These are phyloP conservation scores for Epichloe sibirici DNA, from an alignment of 2,329 filamentous ascomycete species.

Conservation along the genomic window DNA sequence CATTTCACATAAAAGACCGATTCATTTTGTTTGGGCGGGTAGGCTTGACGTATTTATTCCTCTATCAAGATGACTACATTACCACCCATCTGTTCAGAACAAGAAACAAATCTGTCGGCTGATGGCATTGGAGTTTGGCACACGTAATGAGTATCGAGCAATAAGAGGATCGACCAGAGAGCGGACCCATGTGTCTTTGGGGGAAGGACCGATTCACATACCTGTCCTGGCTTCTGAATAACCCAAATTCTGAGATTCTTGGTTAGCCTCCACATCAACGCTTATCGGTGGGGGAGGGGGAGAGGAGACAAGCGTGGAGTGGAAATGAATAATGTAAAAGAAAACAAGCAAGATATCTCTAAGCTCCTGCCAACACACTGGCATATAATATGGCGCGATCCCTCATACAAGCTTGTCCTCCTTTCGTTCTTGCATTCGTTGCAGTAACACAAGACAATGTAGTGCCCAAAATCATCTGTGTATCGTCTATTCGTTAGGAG, in stretches of 20 bases:
- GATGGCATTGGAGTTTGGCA: neutral
- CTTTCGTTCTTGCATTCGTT: neutral
- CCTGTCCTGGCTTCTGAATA: neutral
- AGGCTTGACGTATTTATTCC: too few relatives aligned
- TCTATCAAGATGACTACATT: too few relatives aligned
- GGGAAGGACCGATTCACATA: neutral
- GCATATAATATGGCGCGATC: too few relatives aligned
- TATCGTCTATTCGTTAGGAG: neutral
- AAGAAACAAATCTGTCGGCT: too few relatives aligned
- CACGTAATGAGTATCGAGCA: neutral
- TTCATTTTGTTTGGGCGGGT: too few relatives aligned
- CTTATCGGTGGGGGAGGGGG: neutral
- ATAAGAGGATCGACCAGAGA: neutral
- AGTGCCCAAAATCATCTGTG: neutral
- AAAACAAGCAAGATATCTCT: neutral
- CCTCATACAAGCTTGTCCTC: neutral
- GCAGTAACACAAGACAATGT: neutral
- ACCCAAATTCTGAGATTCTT: conserved; percentile 3
- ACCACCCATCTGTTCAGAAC: too few relatives aligned
- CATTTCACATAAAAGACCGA: too few relatives aligned
- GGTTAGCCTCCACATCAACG: conserved; percentile 3
- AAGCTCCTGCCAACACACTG: neutral
- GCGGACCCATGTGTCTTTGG: neutral
- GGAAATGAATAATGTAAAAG: neutral
- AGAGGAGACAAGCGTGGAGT: neutral